phyloP scores from a whole-genome alignment of 2,329 filamentous ascomycete genomes.

The Fusarium agapanthi region DNA sequence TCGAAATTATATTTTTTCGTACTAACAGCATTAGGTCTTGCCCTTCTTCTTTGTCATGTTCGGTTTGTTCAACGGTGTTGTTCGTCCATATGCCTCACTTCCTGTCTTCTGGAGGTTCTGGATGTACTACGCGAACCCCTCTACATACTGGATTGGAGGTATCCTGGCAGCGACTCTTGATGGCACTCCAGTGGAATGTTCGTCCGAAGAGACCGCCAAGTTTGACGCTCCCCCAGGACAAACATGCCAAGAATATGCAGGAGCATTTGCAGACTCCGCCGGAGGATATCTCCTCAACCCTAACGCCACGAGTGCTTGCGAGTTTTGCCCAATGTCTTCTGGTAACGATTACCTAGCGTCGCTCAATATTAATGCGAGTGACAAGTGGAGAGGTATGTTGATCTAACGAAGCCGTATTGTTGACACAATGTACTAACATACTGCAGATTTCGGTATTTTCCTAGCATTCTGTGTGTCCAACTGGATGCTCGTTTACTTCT shows the following conservation, averaged over 20 bases:
- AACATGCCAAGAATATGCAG: slow-evolving; percentile 73
- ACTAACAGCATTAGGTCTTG: slow-evolving; percentile 58
- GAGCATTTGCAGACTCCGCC: slow-evolving; percentile 57
- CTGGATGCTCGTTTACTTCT: slow-evolving; percentile 78
- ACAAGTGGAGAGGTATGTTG: slow-evolving; percentile 68
- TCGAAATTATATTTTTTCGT: too few species aligned
- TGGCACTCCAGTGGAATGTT: slow-evolving; percentile 51
- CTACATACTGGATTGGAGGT: slow-evolving; percentile 35
- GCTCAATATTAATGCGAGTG: slow-evolving; percentile 56
- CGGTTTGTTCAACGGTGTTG: slow-evolving; percentile 79
- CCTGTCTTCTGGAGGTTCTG: slow-evolving; percentile 68
- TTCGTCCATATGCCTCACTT: slow-evolving; percentile 71
- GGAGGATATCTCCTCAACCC: slow-evolving; percentile 72
- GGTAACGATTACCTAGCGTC: slow-evolving; percentile 70
- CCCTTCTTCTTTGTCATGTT: slow-evolving; percentile 87
- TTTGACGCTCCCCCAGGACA: slow-evolving; percentile 70
- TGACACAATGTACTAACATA: not conserved
- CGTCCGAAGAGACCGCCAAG: slow-evolving; percentile 45
- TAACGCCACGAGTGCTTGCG: slow-evolving; percentile 65
- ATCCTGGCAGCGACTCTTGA: slow-evolving; percentile 34
- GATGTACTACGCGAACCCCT: slow-evolving; percentile 36
- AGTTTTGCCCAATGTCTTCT: slow-evolving; percentile 71
- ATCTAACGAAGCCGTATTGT: not conserved
- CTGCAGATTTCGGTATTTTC: slow-evolving; percentile 72
- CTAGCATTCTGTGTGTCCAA: slow-evolving; percentile 75